These are phyloP conservation scores for Phlebiopsis gigantea DNA, from an alignment of 768 basidiomycete species.

Conservation along the genomic window DNA sequence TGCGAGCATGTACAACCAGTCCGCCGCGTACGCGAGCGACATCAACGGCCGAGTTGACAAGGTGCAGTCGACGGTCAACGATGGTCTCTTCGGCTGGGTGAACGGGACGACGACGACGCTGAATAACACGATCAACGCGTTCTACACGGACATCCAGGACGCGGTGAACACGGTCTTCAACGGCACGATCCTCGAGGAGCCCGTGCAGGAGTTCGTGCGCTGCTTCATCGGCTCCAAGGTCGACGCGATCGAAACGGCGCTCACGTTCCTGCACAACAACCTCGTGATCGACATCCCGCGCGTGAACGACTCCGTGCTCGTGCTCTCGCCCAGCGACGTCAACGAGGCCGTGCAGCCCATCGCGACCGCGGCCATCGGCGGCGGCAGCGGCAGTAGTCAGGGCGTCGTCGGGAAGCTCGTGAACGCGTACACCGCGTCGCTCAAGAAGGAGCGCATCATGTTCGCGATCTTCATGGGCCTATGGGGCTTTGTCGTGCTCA, in stretches of 20 bases:
- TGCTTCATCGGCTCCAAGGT: conserved; percentile 94
- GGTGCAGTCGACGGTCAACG: conserved; percentile 75
- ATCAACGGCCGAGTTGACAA: conserved; percentile 68
- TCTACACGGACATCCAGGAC: conserved; percentile 82
- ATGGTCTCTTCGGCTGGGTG: conserved; percentile 93
- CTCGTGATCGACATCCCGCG: conserved; percentile 75
- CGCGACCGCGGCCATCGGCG: conserved; percentile 74
- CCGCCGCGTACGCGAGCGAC: conserved; percentile 65
- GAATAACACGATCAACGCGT: conserved; percentile 79
- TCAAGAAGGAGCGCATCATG: conserved; percentile 80
- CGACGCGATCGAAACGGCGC: conserved; percentile 74
- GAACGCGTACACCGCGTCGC: conserved; percentile 59
- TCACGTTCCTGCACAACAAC: conserved; percentile 90
- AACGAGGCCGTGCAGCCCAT: conserved; percentile 78
- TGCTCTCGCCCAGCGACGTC: conserved; percentile 68
- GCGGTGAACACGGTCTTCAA: conserved; percentile 78
- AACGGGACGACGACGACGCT: conserved; percentile 84
- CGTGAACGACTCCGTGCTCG: conserved; percentile 68
- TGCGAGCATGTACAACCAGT: conserved; percentile 77
- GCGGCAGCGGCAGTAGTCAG: conserved; percentile 41
- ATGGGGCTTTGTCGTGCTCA: conserved; percentile 79
- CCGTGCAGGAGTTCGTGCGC: conserved; percentile 80
- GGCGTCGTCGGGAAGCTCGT: conserved; percentile 74
- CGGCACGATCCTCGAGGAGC: conserved; percentile 73
- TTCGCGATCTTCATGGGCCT: conserved; percentile 79